Conservation (phyloP, 2,329 filamentous ascomycete genomes). For the Venturia pyrina region DNA sequence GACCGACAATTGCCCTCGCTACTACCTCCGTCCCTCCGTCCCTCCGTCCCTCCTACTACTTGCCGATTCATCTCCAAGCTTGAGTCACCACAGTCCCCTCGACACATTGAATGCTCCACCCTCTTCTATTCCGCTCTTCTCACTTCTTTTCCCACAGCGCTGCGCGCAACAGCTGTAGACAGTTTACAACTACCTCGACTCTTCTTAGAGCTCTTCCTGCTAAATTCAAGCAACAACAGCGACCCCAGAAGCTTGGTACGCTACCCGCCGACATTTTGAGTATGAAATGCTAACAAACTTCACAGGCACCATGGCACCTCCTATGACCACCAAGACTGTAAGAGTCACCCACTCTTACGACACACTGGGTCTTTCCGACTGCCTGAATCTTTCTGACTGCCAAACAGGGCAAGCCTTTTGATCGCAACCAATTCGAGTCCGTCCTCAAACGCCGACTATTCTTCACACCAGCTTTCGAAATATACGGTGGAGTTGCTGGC, state of each 20-base stretch:
- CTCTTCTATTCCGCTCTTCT: background rate
- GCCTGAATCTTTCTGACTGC: background rate
- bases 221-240: background rate
- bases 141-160: conserved; percentile 6
- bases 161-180: background rate
- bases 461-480: conserved; percentile 60
- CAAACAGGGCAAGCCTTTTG: conserved; percentile 70
- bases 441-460: conserved; percentile 72
- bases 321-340: conserved; percentile 54
- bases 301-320: conserved; percentile 1
- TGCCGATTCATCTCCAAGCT: background rate
- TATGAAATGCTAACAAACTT: background rate
- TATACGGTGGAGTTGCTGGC: conserved; percentile 80
- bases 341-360: background rate
- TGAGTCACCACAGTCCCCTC: background rate
- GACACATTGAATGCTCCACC: conserved; percentile 5
- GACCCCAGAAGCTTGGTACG: background rate
- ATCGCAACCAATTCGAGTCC: conserved; percentile 70
- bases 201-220: background rate
- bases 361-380: background rate
- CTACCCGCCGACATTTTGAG: background rate
- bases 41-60: too few species aligned
- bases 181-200: background rate
- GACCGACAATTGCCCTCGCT: background rate
- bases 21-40: too few species aligned